Evolutionary conservation across 2,329 filamentous ascomycete genomes (phyloP).

Genomic region (Rutstroemia sp.): DNA sequence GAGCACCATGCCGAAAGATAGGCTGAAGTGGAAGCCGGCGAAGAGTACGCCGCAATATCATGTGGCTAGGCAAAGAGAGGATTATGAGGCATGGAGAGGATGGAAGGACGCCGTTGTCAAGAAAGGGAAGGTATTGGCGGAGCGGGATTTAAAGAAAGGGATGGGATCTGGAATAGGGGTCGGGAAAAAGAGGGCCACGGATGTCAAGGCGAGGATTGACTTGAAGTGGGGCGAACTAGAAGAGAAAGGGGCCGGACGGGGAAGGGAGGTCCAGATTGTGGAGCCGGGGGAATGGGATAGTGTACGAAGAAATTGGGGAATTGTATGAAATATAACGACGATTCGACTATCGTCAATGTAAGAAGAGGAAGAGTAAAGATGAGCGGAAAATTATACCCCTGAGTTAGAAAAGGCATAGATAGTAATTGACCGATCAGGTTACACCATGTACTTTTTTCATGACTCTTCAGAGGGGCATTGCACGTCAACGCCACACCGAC

Average conservation of each 20-base stretch:
- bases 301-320: slow-evolving; percentile 25
- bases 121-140: slow-evolving; percentile 40
- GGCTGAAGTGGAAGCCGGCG: slow-evolving; percentile 58
- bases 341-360: neutral
- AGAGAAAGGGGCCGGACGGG: slow-evolving; percentile 17
- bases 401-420: neutral
- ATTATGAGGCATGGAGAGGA: slow-evolving; percentile 53
- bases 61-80: slow-evolving; percentile 56
- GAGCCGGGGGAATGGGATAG: slow-evolving; percentile 26
- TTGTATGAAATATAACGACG: slow-evolving; percentile 22
- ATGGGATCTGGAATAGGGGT: slow-evolving; percentile 12
- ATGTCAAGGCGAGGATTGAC: slow-evolving; percentile 22
- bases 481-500: too few relatives aligned
- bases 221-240: slow-evolving; percentile 24
- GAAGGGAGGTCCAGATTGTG: slow-evolving; percentile 26
- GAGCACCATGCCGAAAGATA: slow-evolving; percentile 47
- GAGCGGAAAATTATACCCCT: neutral
- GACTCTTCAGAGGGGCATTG: too few relatives aligned
- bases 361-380: neutral
- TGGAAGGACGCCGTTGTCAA: slow-evolving; percentile 50
- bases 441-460: neutral
- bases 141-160: slow-evolving; percentile 20
- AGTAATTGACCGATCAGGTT: neutral
- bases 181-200: slow-evolving; percentile 13
- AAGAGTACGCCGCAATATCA: slow-evolving; percentile 58